These are phyloP conservation scores for Lachnellula subtilissima DNA, from an alignment of 2,329 filamentous ascomycete genomes.

Conservation along the genomic window DNA sequence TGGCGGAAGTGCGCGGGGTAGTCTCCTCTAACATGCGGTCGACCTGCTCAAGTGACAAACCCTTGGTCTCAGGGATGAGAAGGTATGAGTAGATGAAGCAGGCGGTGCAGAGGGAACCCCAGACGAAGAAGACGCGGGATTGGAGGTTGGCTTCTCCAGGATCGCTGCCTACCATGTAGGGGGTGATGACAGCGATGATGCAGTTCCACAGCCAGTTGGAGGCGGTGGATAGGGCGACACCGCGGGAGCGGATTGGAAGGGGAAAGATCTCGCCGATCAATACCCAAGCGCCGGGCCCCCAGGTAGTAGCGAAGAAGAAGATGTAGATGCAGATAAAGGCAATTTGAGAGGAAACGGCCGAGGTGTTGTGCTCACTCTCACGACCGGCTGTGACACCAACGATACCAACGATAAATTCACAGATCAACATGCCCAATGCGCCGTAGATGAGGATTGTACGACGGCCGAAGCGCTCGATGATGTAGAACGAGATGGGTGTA, in stretches of 20 bases:
- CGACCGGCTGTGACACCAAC: slow-evolving; percentile 59
- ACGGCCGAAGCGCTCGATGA: slow-evolving; percentile 76
- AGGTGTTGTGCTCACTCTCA: slow-evolving; percentile 49
- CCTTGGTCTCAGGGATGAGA: slow-evolving; percentile 69
- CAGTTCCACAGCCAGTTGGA: slow-evolving; percentile 91
- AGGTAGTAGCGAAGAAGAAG: slow-evolving; percentile 86
- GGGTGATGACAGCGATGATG: slow-evolving; percentile 65
- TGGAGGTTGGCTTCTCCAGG: slow-evolving; percentile 40
- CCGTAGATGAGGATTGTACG: slow-evolving; percentile 75
- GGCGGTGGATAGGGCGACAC: slow-evolving; percentile 80
- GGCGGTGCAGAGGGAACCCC: slow-evolving; percentile 53
- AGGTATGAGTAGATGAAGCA: slow-evolving; percentile 53
- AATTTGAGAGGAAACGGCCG: slow-evolving; percentile 63
- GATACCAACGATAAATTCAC: slow-evolving; percentile 82
- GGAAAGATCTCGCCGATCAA: slow-evolving; percentile 90
- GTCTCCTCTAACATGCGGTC: slow-evolving; percentile 56
- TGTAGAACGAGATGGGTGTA: slow-evolving; percentile 83
- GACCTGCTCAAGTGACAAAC: slow-evolving; percentile 67
- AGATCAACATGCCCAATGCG: slow-evolving; percentile 76
- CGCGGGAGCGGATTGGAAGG: slow-evolving; percentile 80
- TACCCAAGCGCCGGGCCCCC: slow-evolving; percentile 73
- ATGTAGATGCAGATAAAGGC: slow-evolving; percentile 90
- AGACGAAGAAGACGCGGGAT: slow-evolving; percentile 47
- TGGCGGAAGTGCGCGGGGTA: slow-evolving; percentile 34
- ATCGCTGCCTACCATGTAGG: slow-evolving; percentile 61